These are phyloP conservation scores for Conticribra weissflogii DNA, from an alignment of 108 stramenopile genomes.

Conservation along the genomic window DNA sequence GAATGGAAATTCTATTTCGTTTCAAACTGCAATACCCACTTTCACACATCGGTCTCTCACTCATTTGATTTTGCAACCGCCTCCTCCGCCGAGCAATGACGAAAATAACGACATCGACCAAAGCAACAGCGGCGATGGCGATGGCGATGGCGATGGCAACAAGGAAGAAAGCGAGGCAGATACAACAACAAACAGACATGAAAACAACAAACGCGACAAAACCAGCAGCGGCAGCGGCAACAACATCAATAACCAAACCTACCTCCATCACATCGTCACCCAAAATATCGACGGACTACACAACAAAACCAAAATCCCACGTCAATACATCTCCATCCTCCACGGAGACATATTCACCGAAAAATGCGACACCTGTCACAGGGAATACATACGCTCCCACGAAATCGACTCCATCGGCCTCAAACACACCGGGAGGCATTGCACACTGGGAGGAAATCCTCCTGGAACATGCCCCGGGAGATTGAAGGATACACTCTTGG, in stretches of 20 bases:
- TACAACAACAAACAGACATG: no score
- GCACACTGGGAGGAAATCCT: slow-evolving; percentile 45
- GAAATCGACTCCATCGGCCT: slow-evolving; percentile 87
- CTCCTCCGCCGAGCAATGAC: slow-evolving; percentile 4
- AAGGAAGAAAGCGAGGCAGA: no score
- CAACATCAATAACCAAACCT: slow-evolving; percentile 5
- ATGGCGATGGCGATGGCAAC: no score
- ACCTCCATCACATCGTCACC: slow-evolving; percentile 62
- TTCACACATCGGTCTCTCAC: slow-evolving; percentile 81
- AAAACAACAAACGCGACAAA: background rate
- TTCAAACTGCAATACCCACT: slow-evolving; percentile 71
- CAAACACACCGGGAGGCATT: slow-evolving; percentile 73
- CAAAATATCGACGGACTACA: slow-evolving; percentile 95
- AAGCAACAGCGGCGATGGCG: no score
- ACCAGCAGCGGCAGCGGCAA: background rate
- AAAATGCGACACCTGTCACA: slow-evolving; percentile 73
- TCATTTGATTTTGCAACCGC: slow-evolving; percentile 40
- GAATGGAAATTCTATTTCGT: slow-evolving; percentile 25
- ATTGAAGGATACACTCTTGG: slow-evolving; percentile 80
- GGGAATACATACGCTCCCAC: slow-evolving; percentile 72
- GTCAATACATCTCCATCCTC: slow-evolving; percentile 63
- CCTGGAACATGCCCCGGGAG: slow-evolving; percentile 41
- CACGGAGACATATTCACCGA: slow-evolving; percentile 93
- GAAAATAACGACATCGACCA: slow-evolving; percentile 28
- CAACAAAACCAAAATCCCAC: slow-evolving; percentile 67